Evolutionary conservation across 768 basidiomycete genomes (phyloP), one percentile per base, ranked within the genome.

Genomic region (Pleurotus ostreatus): DNA sequence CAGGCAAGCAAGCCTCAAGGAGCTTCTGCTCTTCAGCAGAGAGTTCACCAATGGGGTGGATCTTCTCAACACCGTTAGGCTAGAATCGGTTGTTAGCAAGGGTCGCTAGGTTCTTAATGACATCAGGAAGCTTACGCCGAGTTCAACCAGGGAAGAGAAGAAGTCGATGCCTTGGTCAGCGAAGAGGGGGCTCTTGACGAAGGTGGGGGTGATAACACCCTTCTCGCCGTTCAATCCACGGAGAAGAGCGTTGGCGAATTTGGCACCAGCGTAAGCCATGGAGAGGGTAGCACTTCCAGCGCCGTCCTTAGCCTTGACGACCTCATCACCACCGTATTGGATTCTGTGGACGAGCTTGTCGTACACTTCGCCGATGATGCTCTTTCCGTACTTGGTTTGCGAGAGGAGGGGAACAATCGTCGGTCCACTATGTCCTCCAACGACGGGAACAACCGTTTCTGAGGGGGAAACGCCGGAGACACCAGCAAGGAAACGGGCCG

Each of bases 291-390:
- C 94, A 54, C 90, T 92, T 59, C 96, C 96, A 56, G 91, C 89
- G 65, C 88, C 89, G 61, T 95, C 94, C 81, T 98, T 98, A 49
- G 95, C 95, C 80, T 97, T 88, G 68, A 98, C 96, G 60, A 98
- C 95, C 75, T 98, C 95, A 66, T 99, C 96, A 74, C 96, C 96
- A 69, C 96, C 96, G 63, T 84, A 98, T 71, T 99, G 96, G 68
- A 98, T 98, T 56, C 96, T 84, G 77, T 96, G 75, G 55, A 99
- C 88, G 60, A 98, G 80, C 68, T 85, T 83, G 25, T 83, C 78
- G 67, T 88, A 89, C 37, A 70, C 77, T 70, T 93, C 90, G 58
- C 91, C 89, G 46, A 78, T 73, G 67, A 98, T 74, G n/a, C 65
- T 70, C 72, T 88, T 86, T 60, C 90, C 92, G 61, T 83, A 69